Conservation (phyloP, 257 asterid species). For the Paulownia fortunei region DNA sequence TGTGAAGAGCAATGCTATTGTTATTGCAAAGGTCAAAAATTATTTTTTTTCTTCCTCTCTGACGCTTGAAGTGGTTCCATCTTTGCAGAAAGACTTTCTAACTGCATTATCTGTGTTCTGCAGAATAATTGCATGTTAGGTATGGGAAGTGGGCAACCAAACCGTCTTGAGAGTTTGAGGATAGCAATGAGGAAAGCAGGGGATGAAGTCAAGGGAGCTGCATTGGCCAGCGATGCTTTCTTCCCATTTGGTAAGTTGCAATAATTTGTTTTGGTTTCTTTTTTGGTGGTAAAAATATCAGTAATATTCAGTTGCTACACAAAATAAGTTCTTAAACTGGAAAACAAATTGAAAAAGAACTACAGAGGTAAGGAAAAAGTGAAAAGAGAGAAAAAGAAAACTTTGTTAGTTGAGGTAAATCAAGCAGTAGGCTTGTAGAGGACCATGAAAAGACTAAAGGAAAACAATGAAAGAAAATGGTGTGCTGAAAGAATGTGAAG, state of each 20-base stretch:
- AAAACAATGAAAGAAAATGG: neutral
- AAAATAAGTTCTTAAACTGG: neutral
- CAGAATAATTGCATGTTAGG: constrained; percentile 90
- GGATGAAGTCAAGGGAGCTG: constrained; percentile 90
- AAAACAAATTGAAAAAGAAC: neutral
- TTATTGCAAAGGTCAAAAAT: constrained; percentile 76
- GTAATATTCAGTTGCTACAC: neutral
- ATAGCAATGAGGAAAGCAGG: constrained; percentile 92
- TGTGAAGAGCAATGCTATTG: constrained; percentile 97
- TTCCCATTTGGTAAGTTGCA: constrained; percentile 82
- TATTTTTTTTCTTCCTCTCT: neutral
- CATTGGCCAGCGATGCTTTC: constrained; percentile 98
- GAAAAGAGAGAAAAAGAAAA: neutral
- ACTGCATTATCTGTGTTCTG: constrained; percentile 22
- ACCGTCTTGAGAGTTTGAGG: constrained; percentile 91
- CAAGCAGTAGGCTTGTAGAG: neutral
- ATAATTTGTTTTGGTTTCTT: neutral
- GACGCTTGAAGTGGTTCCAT: constrained; percentile 20
- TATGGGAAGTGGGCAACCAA: constrained; percentile 99
- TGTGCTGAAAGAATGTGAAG: neutral
- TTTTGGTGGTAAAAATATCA: neutral
- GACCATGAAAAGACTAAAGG: neutral
- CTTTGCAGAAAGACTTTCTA: neutral
- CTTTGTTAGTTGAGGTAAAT: neutral
- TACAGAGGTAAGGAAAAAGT: neutral